Conservation (phyloP, 495 filamentous ascomycete genomes). For the Aspergillus campestris region DNA sequence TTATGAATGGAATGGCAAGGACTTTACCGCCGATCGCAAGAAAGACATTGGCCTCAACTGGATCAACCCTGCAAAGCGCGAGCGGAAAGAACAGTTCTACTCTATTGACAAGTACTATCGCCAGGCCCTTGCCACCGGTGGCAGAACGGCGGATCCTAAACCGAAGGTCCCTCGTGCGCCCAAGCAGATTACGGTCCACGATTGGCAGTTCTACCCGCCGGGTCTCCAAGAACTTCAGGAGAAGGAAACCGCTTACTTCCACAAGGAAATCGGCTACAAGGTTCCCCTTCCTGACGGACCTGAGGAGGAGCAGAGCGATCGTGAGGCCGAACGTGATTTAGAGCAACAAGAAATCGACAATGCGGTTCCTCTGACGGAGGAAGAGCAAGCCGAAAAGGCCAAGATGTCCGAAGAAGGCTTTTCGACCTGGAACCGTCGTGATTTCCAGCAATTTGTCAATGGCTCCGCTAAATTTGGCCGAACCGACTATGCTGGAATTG, state of each 20-base stretch:
- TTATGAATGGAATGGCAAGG: conserved; percentile 98
- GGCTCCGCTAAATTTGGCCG: conserved; percentile 89
- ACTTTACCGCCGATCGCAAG: conserved; percentile 71
- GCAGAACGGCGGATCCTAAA: conserved; percentile 77
- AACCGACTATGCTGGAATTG: conserved; percentile 71
- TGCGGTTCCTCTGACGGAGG: conserved; percentile 78
- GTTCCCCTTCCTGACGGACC: conserved; percentile 74
- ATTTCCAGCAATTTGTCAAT: conserved; percentile 97
- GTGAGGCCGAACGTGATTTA: conserved; percentile 77
- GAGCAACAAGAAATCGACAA: conserved; percentile 92
- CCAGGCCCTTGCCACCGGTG: conserved; percentile 77
- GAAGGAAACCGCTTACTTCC: conserved; percentile 89
- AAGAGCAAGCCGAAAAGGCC: conserved; percentile 79
- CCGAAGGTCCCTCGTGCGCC: conserved; percentile 94
- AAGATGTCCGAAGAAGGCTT: conserved; percentile 77
- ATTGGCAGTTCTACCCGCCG: conserved; percentile 94
- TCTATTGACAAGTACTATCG: conserved; percentile 99
- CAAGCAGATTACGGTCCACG: conserved; percentile 84
- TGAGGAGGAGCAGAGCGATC: conserved; percentile 73
- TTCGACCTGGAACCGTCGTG: conserved; percentile 86
- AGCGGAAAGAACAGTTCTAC: conserved; percentile 96
- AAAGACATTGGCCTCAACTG: conserved; percentile 92
- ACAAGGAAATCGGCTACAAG: conserved; percentile 93
- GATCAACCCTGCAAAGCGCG: conserved; percentile 98
- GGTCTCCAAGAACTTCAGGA: conserved; percentile 83